These are phyloP conservation scores for Brassica carinata DNA, from an alignment of 345 rosid species.

Conservation along the genomic window DNA sequence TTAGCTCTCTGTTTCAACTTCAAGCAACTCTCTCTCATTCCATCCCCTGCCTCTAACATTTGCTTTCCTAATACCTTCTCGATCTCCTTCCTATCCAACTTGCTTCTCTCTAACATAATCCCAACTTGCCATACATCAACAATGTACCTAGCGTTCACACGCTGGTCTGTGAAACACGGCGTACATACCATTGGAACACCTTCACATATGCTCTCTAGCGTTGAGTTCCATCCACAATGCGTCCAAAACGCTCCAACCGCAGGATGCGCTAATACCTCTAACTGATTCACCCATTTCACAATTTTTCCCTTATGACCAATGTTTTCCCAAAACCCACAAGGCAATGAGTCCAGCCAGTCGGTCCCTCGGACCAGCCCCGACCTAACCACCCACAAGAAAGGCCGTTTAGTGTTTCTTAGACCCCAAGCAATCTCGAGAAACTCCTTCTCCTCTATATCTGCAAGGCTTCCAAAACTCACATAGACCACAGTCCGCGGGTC, in stretches of 20 bases:
- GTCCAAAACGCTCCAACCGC: slow-evolving; percentile 67
- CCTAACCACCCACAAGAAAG: slow-evolving; percentile 76
- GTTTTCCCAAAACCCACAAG: slow-evolving; percentile 47
- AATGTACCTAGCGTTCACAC: slow-evolving; percentile 50
- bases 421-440: slow-evolving; percentile 63
- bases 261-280: slow-evolving; percentile 55
- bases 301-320: slow-evolving; percentile 47
- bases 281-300: slow-evolving; percentile 76
- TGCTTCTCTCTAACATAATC: slow-evolving; percentile 41
- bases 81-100: slow-evolving; percentile 48
- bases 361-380: slow-evolving; percentile 31
- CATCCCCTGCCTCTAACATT: slow-evolving; percentile 43
- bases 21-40: slow-evolving; percentile 43
- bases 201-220: slow-evolving; percentile 61
- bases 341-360: slow-evolving; percentile 44
- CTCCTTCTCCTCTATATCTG: slow-evolving; percentile 40
- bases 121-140: slow-evolving; percentile 66
- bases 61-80: slow-evolving; percentile 44
- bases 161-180: slow-evolving; percentile 66
- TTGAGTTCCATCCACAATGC: slow-evolving; percentile 73
- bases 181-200: slow-evolving; percentile 79
- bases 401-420: slow-evolving; percentile 45
- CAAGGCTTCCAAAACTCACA: slow-evolving; percentile 68
- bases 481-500: slow-evolving; percentile 50
- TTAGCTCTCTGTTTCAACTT: slow-evolving; percentile 42